Conservation (phyloP, 805 yeast genomes). For the Ogataea methanolica region DNA sequence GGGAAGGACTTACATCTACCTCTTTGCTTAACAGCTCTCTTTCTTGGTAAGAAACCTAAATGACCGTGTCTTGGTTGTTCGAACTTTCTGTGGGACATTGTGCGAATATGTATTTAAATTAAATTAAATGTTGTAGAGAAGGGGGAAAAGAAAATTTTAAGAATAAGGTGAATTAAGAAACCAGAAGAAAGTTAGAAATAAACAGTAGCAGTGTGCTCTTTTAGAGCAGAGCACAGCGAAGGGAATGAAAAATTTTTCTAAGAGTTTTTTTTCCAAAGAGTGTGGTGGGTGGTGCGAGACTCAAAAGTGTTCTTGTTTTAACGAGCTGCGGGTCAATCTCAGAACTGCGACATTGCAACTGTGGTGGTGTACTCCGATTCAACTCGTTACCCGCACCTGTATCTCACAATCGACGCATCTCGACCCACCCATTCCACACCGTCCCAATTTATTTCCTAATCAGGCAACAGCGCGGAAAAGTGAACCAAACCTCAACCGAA, state of each 20-base stretch:
- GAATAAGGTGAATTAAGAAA: neutral
- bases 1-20: constrained; percentile 99
- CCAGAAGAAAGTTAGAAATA: neutral
- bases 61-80: constrained; percentile 99
- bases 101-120: constrained; percentile 10
- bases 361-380: too few species aligned
- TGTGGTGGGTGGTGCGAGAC: neutral
- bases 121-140: constrained; percentile 4
- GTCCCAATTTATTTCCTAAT: too few species aligned
- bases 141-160: neutral
- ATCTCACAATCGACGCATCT: too few species aligned
- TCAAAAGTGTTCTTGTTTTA: too few species aligned
- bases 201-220: neutral
- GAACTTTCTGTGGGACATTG: constrained; percentile 99
- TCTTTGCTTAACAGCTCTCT: constrained; percentile 98
- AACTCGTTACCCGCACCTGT: too few species aligned
- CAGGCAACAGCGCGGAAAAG: too few species aligned
- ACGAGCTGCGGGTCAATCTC: neutral
- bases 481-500: too few species aligned
- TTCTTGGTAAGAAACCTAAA: constrained; percentile 99
- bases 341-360: too few species aligned
- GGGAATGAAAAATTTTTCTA: neutral
- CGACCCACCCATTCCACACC: too few species aligned
- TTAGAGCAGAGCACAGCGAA: neutral
- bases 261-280: neutral